phyloP scores from a whole-genome alignment of 2,329 filamentous ascomycete genomes.

The Paecilomyces niveus region DNA sequence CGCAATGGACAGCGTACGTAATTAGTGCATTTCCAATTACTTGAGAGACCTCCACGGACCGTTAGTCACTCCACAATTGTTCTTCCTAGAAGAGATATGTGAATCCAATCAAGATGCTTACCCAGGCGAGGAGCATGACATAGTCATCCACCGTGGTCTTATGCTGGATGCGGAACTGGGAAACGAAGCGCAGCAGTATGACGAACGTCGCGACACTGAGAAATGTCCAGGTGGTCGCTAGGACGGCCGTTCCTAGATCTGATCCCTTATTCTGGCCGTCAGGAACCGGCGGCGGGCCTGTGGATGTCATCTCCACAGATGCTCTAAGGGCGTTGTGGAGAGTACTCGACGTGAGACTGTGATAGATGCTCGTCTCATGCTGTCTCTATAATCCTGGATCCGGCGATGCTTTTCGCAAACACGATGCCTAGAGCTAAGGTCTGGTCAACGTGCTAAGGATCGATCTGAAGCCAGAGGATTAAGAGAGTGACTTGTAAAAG shows the following conservation, averaged over 20 bases:
- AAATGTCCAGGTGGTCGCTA: conserved; percentile 3
- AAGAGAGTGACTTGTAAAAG: neutral
- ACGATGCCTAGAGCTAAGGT: neutral
- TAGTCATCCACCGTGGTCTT: conserved; percentile 3
- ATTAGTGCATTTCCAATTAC: conserved; percentile 2
- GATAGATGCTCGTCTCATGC: neutral
- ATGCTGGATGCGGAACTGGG: conserved; percentile 3
- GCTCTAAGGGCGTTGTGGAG: neutral
- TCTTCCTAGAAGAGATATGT: neutral
- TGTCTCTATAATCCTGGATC: neutral
- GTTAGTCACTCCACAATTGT: neutral
- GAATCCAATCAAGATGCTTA: neutral
- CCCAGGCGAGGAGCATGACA: conserved; percentile 9
- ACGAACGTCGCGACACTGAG: conserved; percentile 3
- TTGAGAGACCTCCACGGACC: conserved; percentile 2
- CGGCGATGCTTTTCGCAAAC: neutral
- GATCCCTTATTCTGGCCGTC: neutral
- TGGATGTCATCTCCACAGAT: neutral
- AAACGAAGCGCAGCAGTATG: conserved; percentile 3
- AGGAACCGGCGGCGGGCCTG: neutral
- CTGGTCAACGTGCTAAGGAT: neutral
- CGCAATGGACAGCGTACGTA: conserved; percentile 9
- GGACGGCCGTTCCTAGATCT: neutral
- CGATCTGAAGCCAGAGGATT: neutral
- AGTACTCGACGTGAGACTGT: neutral